Evolutionary conservation across 2,329 filamentous ascomycete genomes (phyloP).

Genomic region (Colletotrichum sp.): DNA sequence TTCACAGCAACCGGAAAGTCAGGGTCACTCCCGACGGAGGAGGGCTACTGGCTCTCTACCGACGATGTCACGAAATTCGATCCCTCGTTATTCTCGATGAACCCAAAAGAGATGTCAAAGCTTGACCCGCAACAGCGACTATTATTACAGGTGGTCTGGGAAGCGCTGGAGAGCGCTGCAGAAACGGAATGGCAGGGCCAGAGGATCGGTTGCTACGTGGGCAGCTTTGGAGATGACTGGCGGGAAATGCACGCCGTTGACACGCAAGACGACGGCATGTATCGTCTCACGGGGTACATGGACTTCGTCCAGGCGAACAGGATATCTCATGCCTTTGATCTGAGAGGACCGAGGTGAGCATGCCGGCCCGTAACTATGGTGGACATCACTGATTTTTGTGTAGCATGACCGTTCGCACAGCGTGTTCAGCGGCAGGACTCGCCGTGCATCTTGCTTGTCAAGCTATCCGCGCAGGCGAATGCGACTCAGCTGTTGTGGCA

Average conservation of each 20-base stretch:
- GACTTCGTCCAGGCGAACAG: constrained; percentile 27
- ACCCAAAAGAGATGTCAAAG: constrained; percentile 25
- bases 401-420: constrained; percentile 38
- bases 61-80: constrained; percentile 6
- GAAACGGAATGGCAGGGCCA: constrained; percentile 28
- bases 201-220: constrained; percentile 30
- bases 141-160: constrained; percentile 33
- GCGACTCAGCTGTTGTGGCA: constrained; percentile 32
- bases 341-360: background rate
- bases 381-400: background rate
- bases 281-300: constrained; percentile 20
- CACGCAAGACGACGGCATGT: background rate
- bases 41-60: constrained; percentile 1
- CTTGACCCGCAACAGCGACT: constrained; percentile 37
- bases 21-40: background rate
- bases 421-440: constrained; percentile 36
- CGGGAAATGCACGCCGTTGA: constrained; percentile 23
- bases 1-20: constrained; percentile 1
- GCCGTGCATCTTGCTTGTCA: constrained; percentile 36
- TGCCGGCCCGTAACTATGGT: background rate
- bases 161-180: constrained; percentile 33
- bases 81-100: constrained; percentile 29
- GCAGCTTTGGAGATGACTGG: constrained; percentile 31
- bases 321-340: constrained; percentile 23
- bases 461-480: constrained; percentile 30